phyloP scores from a whole-genome alignment of 2,329 filamentous ascomycete species.

The Claviceps quebecensis region DNA sequence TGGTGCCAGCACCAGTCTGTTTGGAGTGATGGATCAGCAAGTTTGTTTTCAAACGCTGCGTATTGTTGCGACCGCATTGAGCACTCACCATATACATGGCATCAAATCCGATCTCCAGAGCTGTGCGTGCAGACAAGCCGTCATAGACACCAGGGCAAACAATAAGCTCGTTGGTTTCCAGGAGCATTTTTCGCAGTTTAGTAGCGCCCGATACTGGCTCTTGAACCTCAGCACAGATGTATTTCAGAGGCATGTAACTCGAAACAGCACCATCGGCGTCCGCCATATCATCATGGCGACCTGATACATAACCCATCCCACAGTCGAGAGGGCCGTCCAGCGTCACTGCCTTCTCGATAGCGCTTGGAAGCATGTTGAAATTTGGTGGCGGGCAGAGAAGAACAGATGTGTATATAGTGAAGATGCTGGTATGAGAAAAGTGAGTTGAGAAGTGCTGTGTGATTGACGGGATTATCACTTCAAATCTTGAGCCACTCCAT shows the following conservation, averaged over 20 bases:
- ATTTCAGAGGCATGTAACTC: slow-evolving; percentile 5
- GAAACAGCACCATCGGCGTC: background rate
- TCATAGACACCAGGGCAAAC: slow-evolving; percentile 56
- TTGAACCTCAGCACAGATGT: slow-evolving; percentile 5
- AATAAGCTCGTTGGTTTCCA: slow-evolving; percentile 28
- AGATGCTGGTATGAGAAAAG: background rate
- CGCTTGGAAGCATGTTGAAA: slow-evolving; percentile 6
- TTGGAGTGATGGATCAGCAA: background rate
- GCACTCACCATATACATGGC: slow-evolving; percentile 50
- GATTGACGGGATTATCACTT: background rate
- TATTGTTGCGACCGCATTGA: background rate
- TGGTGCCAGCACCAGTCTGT: slow-evolving; percentile 50
- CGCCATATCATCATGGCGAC: background rate
- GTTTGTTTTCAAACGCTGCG: background rate
- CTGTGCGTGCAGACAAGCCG: slow-evolving; percentile 50
- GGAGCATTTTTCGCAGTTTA: slow-evolving; percentile 27
- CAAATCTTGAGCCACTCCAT: background rate
- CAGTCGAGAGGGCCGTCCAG: slow-evolving; percentile 4
- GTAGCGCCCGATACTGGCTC: slow-evolving; percentile 14
- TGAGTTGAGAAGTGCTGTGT: background rate
- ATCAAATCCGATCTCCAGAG: slow-evolving; percentile 46
- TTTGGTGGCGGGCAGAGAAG: background rate
- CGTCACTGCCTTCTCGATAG: slow-evolving; percentile 3
- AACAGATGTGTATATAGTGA: background rate
- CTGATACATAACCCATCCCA: slow-evolving; percentile 3